phyloP scores from a whole-genome alignment of 768 basidiomycete genomes.

The Dictyophora rubrovolvata region DNA sequence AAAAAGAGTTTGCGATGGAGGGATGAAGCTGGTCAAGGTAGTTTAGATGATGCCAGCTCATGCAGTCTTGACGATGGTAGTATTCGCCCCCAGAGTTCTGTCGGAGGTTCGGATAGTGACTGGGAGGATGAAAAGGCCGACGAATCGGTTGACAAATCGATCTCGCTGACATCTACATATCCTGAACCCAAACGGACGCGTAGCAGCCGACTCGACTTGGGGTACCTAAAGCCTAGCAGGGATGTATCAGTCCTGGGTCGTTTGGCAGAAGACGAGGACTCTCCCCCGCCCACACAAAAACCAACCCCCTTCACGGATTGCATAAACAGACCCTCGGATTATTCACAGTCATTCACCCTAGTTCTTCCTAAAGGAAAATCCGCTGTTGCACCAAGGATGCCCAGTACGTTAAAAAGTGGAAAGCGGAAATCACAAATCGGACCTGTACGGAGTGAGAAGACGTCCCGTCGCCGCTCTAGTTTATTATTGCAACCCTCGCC shows the following conservation, averaged over 20 bases:
- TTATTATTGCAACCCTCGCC: conserved; percentile 61
- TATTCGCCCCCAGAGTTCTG: conserved; percentile 21
- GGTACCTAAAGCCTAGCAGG: conserved; percentile 47
- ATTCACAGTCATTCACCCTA: conserved; percentile 8
- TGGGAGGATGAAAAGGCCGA: conserved; percentile 89
- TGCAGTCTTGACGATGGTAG: background rate
- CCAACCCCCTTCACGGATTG: conserved; percentile 45
- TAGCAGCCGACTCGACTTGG: conserved; percentile 58
- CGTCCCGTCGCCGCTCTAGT: conserved; percentile 59
- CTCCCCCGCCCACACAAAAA: conserved; percentile 30
- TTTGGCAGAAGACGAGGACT: conserved; percentile 66
- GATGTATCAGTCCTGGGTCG: conserved; percentile 44
- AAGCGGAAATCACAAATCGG: conserved; percentile 69
- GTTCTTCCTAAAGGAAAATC: conserved; percentile 32
- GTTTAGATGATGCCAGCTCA: conserved; percentile 54
- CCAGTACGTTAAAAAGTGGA: conserved; percentile 27
- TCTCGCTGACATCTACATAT: conserved; percentile 29
- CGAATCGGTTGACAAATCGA: conserved; percentile 55
- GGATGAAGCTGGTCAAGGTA: conserved; percentile 77
- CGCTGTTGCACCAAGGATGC: conserved; percentile 35
- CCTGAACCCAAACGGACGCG: conserved; percentile 34
- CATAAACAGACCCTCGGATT: conserved; percentile 39
- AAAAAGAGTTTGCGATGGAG: conserved; percentile 80
- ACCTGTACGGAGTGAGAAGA: conserved; percentile 62
- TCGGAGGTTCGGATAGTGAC: conserved; percentile 68